These are phyloP conservation scores for Mallotus japonicus DNA, from an alignment of 441 rosid genomes.

Conservation along the genomic window DNA sequence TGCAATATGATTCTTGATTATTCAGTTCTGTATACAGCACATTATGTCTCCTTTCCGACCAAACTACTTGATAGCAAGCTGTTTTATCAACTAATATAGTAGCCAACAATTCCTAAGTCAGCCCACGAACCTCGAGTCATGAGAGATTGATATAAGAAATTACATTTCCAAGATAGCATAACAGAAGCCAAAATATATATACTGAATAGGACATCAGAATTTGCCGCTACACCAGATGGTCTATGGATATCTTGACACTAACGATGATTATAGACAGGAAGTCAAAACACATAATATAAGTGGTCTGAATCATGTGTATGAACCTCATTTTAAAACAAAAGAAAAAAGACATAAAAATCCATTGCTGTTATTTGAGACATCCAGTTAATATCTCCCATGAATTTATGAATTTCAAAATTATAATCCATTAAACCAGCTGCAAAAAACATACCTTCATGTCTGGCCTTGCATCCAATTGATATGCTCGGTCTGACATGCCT, in stretches of 20 bases:
- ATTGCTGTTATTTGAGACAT: not conserved
- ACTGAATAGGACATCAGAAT: not conserved
- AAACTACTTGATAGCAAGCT: too few species aligned
- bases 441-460: conserved; percentile 63
- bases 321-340: not conserved
- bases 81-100: too few species aligned
- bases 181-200: not conserved
- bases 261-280: not conserved
- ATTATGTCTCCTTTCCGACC: too few species aligned
- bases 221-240: not conserved
- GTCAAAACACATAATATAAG: not conserved
- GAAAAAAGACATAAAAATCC: not conserved
- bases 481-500: conserved; percentile 69
- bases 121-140: too few species aligned
- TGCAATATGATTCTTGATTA: too few species aligned
- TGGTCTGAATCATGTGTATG: not conserved
- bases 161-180: not conserved
- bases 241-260: not conserved
- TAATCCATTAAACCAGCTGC: conserved; percentile 2
- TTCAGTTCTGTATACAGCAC: too few species aligned
- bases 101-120: too few species aligned
- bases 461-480: conserved; percentile 59
- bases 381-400: not conserved
- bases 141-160: not conserved
- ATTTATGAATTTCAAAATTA: not conserved